These are phyloP conservation scores for Eucalyptus marginata DNA, from an alignment of 345 rosid genomes.

Conservation along the genomic window DNA sequence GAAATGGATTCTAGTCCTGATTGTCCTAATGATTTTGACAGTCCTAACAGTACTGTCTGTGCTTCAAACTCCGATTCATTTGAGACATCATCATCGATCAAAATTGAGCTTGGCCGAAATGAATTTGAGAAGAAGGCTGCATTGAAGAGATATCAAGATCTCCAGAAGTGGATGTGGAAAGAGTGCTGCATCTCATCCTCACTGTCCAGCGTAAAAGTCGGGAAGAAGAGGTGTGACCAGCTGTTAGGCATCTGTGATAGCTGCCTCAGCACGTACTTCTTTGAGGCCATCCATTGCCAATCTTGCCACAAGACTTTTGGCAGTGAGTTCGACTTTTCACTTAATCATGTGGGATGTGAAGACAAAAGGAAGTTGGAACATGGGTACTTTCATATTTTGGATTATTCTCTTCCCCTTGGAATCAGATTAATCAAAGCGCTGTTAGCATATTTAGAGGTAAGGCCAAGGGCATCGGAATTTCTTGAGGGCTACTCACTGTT, in stretches of 20 bases:
- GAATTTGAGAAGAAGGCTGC: conserved; percentile 51
- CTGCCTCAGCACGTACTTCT: conserved; percentile 41
- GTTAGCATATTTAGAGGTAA: conserved; percentile 67
- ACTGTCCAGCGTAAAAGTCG: conserved; percentile 39
- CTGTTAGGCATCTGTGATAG: conserved; percentile 55
- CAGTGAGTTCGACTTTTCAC: conserved; percentile 8
- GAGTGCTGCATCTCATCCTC: conserved; percentile 43
- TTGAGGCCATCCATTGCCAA: conserved; percentile 44
- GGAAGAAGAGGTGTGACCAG: conserved; percentile 41
- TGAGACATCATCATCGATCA: conserved; percentile 45
- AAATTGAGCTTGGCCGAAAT: conserved; percentile 71
- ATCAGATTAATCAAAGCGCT: conserved; percentile 63
- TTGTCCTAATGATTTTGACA: conserved; percentile 20
- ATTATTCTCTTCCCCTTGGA: conserved; percentile 60
- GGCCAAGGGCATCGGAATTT: not conserved
- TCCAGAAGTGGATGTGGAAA: conserved; percentile 77
- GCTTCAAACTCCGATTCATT: conserved; percentile 32
- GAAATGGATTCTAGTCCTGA: conserved; percentile 32
- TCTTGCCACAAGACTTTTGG: conserved; percentile 59
- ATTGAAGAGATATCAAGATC: conserved; percentile 60
- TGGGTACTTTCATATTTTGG: conserved; percentile 5
- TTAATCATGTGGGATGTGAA: conserved; percentile 34
- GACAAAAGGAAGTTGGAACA: conserved; percentile 18
- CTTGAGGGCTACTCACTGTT: not conserved
- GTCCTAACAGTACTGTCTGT: conserved; percentile 55